These are phyloP conservation scores for Colletotrichum acutatum DNA, from an alignment of 2,329 filamentous ascomycete genomes.

Conservation along the genomic window DNA sequence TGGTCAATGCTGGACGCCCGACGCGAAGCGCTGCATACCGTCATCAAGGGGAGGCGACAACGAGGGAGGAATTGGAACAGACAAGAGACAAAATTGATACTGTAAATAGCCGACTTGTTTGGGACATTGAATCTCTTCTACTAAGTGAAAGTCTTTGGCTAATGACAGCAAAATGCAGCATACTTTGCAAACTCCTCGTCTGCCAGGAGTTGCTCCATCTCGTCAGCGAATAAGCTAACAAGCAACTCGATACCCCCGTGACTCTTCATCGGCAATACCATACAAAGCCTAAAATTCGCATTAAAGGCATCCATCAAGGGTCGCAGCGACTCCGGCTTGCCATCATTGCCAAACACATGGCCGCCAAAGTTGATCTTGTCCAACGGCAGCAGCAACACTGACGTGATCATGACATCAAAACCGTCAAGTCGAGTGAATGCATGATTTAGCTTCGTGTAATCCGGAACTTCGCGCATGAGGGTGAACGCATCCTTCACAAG, in stretches of 20 bases:
- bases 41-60: too few species aligned
- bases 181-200: conserved; percentile 43
- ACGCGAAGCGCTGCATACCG: not conserved
- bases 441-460: conserved; percentile 40
- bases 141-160: not conserved
- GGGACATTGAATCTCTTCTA: not conserved
- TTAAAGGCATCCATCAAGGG: conserved; percentile 42
- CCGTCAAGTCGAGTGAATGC: conserved; percentile 42
- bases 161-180: conserved; percentile 29
- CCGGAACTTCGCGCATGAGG: conserved; percentile 40
- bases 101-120: not conserved
- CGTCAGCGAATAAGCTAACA: conserved; percentile 42
- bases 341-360: conserved; percentile 40
- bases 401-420: conserved; percentile 44
- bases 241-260: conserved; percentile 44
- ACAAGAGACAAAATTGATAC: too few species aligned
- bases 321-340: conserved; percentile 42
- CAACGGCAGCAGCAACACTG: conserved; percentile 44
- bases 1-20: not conserved
- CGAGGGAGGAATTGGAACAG: too few species aligned
- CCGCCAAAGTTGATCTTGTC: conserved; percentile 43
- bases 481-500: conserved; percentile 44
- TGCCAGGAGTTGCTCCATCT: conserved; percentile 40
- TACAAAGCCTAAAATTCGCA: conserved; percentile 39
- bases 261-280: conserved; percentile 43